A percentile compares a stretch with the other conserved stretches of the same genome.
These are phyloP conservation scores for Xylariaceae sp. DNA, from an alignment of 2,329 filamentous ascomycete species.

Conservation along the genomic window DNA sequence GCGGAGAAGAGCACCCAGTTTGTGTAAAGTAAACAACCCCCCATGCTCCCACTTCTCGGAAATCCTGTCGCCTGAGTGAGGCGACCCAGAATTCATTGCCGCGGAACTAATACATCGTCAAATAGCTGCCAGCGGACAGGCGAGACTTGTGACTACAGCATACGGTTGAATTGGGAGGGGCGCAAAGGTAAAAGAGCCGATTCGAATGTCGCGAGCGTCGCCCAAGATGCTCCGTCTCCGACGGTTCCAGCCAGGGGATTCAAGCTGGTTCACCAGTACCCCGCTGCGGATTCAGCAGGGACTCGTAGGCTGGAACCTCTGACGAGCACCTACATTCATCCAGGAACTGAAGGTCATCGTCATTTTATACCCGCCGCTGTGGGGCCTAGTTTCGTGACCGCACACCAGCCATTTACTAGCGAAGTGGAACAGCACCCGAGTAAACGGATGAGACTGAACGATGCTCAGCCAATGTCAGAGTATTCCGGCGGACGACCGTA, in stretches of 20 bases:
- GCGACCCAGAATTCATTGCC: not conserved
- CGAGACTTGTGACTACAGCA: conserved; percentile 74
- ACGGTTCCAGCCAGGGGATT: conserved; percentile 31
- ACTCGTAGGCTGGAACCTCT: conserved; percentile 31
- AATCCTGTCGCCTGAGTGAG: not conserved
- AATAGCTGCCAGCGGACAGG: conserved; percentile 60
- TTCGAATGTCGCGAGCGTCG: conserved; percentile 31
- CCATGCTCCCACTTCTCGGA: conserved; percentile 3
- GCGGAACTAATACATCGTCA: conserved; percentile 17
- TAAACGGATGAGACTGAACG: conserved; percentile 29
- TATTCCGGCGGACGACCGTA: conserved; percentile 26
- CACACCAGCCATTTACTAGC: conserved; percentile 18
- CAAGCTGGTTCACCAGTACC: conserved; percentile 35
- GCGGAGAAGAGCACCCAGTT: conserved; percentile 68
- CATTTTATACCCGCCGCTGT: conserved; percentile 16
- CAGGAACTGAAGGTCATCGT: conserved; percentile 17
- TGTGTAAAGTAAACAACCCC: conserved; percentile 54
- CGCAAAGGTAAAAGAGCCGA: conserved; percentile 55
- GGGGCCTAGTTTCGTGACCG: conserved; percentile 20
- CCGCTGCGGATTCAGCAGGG: conserved; percentile 25
- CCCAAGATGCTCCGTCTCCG: conserved; percentile 27
- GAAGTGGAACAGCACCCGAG: conserved; percentile 25
- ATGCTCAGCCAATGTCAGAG: conserved; percentile 20
- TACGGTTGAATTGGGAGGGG: conserved; percentile 76
- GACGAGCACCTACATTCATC: conserved; percentile 20